Base-by-base conservation (phyloP, 2,329 filamentous ascomycete genomes). In the Ascochyta clinopodiicola region DNA sequence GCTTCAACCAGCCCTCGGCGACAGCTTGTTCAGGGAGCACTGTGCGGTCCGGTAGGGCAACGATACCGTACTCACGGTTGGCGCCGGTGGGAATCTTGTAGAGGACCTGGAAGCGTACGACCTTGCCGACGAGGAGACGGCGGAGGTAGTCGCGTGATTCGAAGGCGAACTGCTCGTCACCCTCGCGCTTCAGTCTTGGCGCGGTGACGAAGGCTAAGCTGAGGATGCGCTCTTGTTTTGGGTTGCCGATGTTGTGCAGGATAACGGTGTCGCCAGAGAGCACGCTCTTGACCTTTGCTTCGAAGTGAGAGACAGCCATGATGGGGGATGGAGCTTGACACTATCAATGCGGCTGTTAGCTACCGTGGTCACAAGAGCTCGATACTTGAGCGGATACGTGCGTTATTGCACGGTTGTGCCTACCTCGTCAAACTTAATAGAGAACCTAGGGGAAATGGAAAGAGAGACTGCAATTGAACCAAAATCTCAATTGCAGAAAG, bases 91-190 rank as follows among this genome's bases (percentile, higher is more conserved):
- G 92, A 57, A 98, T 89, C 57, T 89, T 91, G 80, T 99, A 98
- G 48, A 93, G 83, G 38, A 96, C 83, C 56, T 87, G 86, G 81
- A 94, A 96, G 67, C 93, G 88, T 60, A 99, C 83, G 25, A 88
- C 84, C 77, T 96, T 96, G 72, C 94, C 94, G 52, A 98, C 89
- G 36, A 89, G 84, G 46, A 93, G 82, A 64, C 89, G 88, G 70
- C 95, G 90, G 59, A 99, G 85, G 75, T 90, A 95, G 78, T 99
- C 95, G 72, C 95, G 91, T 57, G 95, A 96, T 78, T 95, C 89
- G 78, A 97, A 99, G 55, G 91, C 92, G 72, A 90, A 96, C 34
- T 89, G 88, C 84, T 97, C 93, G 71, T 97, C 94, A 54, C 91
- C 92, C 67, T 97, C 93, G 77, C 92, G 88, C 79, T 84, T 88